These are phyloP conservation scores for Coprinopsis marcescibilis DNA, from an alignment of 768 basidiomycete genomes.

Conservation along the genomic window DNA sequence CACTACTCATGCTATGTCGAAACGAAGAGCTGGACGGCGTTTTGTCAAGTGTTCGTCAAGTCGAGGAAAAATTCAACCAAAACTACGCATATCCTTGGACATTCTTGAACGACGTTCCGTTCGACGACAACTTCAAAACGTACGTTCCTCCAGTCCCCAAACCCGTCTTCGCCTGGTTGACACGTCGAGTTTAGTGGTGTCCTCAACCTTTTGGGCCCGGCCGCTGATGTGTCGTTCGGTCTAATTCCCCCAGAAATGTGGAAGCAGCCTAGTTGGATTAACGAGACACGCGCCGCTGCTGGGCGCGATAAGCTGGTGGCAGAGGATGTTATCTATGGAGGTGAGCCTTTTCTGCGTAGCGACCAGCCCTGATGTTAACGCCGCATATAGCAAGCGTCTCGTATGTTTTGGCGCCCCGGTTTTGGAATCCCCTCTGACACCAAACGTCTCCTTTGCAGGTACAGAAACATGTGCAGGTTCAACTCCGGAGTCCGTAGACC, in stretches of 20 bases:
- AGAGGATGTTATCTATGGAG: constrained; percentile 37
- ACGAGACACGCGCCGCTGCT: constrained; percentile 56
- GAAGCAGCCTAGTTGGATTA: constrained; percentile 70
- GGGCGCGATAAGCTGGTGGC: constrained; percentile 57
- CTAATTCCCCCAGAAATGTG: constrained; percentile 62
- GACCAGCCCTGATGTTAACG: too few relatives aligned
- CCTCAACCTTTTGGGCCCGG: too few relatives aligned
- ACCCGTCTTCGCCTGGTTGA: too few relatives aligned
- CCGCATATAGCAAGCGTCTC: too few relatives aligned
- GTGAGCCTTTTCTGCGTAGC: too few relatives aligned
- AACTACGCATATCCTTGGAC: constrained; percentile 77
- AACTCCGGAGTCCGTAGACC: too few relatives aligned
- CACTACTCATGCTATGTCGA: constrained; percentile 50
- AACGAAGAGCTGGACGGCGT: constrained; percentile 62
- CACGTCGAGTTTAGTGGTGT: too few relatives aligned
- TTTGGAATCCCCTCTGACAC: too few relatives aligned
- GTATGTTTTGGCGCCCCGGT: too few relatives aligned
- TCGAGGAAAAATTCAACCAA: constrained; percentile 81
- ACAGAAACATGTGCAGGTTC: constrained; percentile 70
- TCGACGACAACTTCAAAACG: constrained; percentile 70
- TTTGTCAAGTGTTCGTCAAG: constrained; percentile 60
- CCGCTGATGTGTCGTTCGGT: constrained; percentile 41
- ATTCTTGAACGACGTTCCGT: constrained; percentile 78
- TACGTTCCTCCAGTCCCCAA: too few relatives aligned
- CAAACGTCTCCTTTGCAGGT: too few relatives aligned